Evolutionary conservation across 257 asterid species (phyloP).

Genomic region (Nicotiana knightiana): DNA sequence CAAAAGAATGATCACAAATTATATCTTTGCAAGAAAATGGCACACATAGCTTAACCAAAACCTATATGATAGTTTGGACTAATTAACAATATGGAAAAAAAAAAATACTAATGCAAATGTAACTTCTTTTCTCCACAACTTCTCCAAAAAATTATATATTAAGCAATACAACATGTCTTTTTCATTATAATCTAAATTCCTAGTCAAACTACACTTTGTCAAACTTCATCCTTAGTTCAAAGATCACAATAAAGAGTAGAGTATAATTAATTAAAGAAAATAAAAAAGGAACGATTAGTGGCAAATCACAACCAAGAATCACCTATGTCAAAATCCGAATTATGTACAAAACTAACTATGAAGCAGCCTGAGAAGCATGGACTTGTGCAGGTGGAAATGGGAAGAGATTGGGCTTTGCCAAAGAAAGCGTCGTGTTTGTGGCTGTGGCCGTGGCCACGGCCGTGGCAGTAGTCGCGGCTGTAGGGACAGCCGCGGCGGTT

Average conservation of each 20-base stretch:
- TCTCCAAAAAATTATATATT: background rate
- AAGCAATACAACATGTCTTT: background rate
- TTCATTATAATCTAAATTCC: background rate
- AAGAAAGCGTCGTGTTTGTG: conserved; percentile 13
- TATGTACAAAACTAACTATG: no score
- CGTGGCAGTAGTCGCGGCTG: background rate
- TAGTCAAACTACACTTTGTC: background rate
- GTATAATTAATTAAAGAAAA: background rate
- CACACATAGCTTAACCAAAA: no score
- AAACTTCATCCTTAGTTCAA: background rate
- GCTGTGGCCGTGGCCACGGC: no score
- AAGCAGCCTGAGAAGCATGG: conserved; percentile 18
- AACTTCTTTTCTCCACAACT: background rate
- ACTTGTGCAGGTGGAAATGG: conserved; percentile 22
- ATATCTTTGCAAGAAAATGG: no score
- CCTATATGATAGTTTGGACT: no score
- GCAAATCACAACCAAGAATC: background rate
- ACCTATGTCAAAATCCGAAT: background rate
- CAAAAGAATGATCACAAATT: no score
- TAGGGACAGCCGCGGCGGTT: conserved; percentile 8
- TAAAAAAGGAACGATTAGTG: background rate
- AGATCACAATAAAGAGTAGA: background rate
- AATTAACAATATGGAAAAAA: background rate
- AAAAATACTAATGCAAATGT: background rate
- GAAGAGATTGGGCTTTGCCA: conserved; percentile 24